phyloP scores from a whole-genome alignment of 805 yeast genomes.

The Metschnikowia noctiluminum region DNA sequence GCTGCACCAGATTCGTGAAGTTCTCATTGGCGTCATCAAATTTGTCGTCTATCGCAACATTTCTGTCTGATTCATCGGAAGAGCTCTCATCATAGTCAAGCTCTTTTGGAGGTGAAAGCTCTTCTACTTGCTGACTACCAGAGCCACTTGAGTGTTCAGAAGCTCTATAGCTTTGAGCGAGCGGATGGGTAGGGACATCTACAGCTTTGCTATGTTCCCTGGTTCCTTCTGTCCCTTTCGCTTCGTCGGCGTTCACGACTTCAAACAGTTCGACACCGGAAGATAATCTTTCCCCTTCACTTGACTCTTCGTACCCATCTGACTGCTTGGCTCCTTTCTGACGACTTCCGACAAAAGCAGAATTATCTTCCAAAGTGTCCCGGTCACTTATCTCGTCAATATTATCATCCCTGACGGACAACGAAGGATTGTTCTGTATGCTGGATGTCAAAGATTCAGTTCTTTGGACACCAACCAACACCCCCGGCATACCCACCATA shows the following conservation, averaged over 20 bases:
- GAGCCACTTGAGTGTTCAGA: slow-evolving; percentile 8
- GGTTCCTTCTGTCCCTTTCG: slow-evolving; percentile 19
- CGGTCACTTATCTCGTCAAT: slow-evolving; percentile 43
- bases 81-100: slow-evolving; percentile 52
- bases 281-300: slow-evolving; percentile 39
- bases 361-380: slow-evolving; percentile 31
- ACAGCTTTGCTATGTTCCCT: background rate
- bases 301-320: slow-evolving; percentile 21
- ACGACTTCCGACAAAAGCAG: slow-evolving; percentile 8
- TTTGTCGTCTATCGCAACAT: slow-evolving; percentile 19
- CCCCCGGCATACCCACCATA: slow-evolving; percentile 44
- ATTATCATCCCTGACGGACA: slow-evolving; percentile 78
- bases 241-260: slow-evolving; percentile 51
- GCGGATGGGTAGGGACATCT: slow-evolving; percentile 8
- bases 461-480: slow-evolving; percentile 47
- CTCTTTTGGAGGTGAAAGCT: slow-evolving; percentile 63
- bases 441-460: slow-evolving; percentile 86
- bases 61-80: slow-evolving; percentile 36
- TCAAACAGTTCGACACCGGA: slow-evolving; percentile 54
- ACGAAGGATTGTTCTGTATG: slow-evolving; percentile 88
- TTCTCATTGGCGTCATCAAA: slow-evolving; percentile 34
- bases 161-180: slow-evolving; percentile 10
- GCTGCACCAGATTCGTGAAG: slow-evolving; percentile 16
- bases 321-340: slow-evolving; percentile 9
- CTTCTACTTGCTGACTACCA: slow-evolving; percentile 27